Percentiles rank a stretch among this genome's conserved stretches.
These are phyloP conservation scores for Xenoacremonium recifei DNA, from an alignment of 2,329 filamentous ascomycete genomes.

Conservation along the genomic window DNA sequence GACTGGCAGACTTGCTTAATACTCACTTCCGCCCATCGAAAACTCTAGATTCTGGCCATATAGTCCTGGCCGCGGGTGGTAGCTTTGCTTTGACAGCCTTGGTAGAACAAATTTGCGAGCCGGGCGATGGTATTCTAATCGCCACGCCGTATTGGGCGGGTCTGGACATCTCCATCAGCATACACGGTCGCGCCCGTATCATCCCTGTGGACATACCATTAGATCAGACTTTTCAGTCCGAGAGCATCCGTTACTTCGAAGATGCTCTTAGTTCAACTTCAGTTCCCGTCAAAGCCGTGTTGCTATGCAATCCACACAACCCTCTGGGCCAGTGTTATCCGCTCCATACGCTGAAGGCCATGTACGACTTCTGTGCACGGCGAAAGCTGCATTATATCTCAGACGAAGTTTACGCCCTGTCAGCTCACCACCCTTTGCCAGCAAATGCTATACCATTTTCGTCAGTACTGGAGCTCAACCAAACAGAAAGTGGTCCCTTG, in stretches of 20 bases:
- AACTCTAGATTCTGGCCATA: background rate
- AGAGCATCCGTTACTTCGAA: background rate
- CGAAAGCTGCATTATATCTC: conserved; percentile 3
- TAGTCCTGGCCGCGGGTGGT: conserved; percentile 4
- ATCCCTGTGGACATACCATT: background rate
- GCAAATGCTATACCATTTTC: background rate
- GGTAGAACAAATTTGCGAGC: conserved; percentile 10
- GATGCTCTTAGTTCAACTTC: conserved; percentile 1
- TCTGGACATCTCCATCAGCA: conserved; percentile 4
- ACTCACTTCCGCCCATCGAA: background rate
- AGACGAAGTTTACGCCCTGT: conserved; percentile 7
- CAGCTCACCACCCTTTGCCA: background rate
- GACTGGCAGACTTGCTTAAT: background rate
- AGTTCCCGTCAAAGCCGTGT: conserved; percentile 2
- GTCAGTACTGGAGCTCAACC: conserved; percentile 1
- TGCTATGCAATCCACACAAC: conserved; percentile 6
- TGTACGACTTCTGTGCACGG: conserved; percentile 2
- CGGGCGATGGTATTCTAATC: conserved; percentile 8
- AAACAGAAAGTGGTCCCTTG: background rate
- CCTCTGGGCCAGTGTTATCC: conserved; percentile 4
- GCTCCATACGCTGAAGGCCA: background rate
- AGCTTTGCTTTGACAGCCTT: conserved; percentile 6
- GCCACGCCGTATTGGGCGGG: conserved; percentile 9
- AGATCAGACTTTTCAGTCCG: background rate
- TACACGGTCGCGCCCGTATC: background rate